These are phyloP conservation scores for Candida freyschussii DNA, from an alignment of 1,139 yeast species.

Conservation along the genomic window DNA sequence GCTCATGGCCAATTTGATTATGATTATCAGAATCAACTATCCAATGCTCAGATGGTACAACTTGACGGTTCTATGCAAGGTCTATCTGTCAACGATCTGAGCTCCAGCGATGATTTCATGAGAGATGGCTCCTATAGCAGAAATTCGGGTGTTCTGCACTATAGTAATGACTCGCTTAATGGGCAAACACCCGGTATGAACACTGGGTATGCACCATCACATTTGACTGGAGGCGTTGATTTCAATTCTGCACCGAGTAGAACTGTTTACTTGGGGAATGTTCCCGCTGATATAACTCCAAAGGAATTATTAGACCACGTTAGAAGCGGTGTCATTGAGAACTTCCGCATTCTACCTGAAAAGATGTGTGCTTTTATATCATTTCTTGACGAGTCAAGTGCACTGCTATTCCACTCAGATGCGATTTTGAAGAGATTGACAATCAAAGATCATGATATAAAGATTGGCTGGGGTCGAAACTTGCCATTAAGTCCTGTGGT, in stretches of 20 bases:
- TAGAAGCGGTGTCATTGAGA: constrained; percentile 86
- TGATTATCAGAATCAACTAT: constrained; percentile 10
- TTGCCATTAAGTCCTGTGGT: constrained; percentile 65
- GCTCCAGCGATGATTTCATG: too few relatives aligned
- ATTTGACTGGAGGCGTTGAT: constrained; percentile 20
- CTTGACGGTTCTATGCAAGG: constrained; percentile 4
- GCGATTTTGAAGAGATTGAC: constrained; percentile 47
- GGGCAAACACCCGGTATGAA: too few relatives aligned
- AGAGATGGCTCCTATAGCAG: too few relatives aligned
- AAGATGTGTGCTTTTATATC: constrained; percentile 51
- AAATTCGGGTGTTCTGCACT: too few relatives aligned
- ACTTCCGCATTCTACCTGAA: constrained; percentile 47
- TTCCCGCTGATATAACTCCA: constrained; percentile 77
- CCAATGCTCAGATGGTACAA: constrained; percentile 5
- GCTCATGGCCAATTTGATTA: too few relatives aligned
- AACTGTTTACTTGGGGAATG: constrained; percentile 86
- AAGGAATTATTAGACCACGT: constrained; percentile 85
- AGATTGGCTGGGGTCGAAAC: constrained; percentile 79
- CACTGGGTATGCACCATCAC: too few relatives aligned
- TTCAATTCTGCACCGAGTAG: constrained; percentile 60
- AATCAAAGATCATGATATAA: constrained; percentile 48
- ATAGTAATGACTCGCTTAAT: too few relatives aligned
- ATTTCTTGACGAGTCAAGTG: constrained; percentile 48
- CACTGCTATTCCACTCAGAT: constrained; percentile 55
- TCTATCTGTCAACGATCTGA: constrained; percentile 3